Percentiles rank a stretch among this genome's conserved stretches.
Conservation (phyloP, 345 rosid genomes). For the Moringa oleifera region DNA sequence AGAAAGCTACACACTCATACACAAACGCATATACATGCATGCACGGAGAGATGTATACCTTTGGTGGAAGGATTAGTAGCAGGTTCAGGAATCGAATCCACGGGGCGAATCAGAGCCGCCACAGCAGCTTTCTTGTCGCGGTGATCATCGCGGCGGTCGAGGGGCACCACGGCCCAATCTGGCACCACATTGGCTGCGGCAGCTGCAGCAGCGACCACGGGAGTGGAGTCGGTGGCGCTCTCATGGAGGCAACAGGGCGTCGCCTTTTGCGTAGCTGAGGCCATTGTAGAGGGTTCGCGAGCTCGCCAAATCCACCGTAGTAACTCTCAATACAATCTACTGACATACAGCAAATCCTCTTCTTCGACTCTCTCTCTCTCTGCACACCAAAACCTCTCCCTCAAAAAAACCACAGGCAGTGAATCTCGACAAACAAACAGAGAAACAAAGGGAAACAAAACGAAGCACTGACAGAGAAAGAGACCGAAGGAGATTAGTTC, state of each 20-base stretch:
- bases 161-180: slow-evolving; percentile 31
- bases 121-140: slow-evolving; percentile 26
- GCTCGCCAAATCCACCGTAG: slow-evolving; percentile 78
- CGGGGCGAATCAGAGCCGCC: slow-evolving; percentile 56
- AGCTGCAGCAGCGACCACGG: slow-evolving; percentile 31
- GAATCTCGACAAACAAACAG: too few relatives aligned
- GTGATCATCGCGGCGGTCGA: slow-evolving; percentile 32
- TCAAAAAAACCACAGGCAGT: too few relatives aligned
- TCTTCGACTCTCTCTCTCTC: background rate
- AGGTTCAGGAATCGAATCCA: slow-evolving; percentile 54
- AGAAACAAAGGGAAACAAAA: too few relatives aligned
- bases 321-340: slow-evolving; percentile 58
- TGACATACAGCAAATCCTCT: slow-evolving; percentile 81
- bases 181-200: slow-evolving; percentile 27
- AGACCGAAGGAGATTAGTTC: too few relatives aligned
- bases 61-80: slow-evolving; percentile 45
- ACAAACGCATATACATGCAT: background rate
- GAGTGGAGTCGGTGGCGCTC: slow-evolving; percentile 3
- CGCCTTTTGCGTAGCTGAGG: slow-evolving; percentile 87
- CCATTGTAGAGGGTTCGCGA: slow-evolving; percentile 89
- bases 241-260: slow-evolving; percentile 39
- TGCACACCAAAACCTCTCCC: background rate
- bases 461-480: too few relatives aligned
- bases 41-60: slow-evolving; percentile 30
- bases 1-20: background rate